Base-by-base conservation (phyloP, 2,329 filamentous ascomycete genomes). In the Nakataea oryzae region DNA sequence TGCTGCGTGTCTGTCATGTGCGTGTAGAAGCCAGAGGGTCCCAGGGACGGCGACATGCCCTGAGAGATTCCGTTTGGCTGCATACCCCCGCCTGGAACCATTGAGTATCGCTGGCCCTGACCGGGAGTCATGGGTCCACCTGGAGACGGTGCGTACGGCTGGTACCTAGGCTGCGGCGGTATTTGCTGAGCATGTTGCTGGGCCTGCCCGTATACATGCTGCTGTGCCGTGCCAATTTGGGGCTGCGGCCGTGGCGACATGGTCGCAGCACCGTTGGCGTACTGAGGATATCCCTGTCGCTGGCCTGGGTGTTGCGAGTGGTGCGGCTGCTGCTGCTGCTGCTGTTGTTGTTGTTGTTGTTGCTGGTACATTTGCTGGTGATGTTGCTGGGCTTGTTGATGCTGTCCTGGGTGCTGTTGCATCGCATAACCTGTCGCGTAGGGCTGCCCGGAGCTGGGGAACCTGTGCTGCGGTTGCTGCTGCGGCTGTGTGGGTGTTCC, bases 181-280 rank as follows among this genome's bases (percentile, higher is more conserved):
- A 59, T 54, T 30, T 34, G 58, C 26, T 30, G 60, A 6, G 34
- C 14, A 47, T 47, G 34, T 21, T 47, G 60, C 34, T 61, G 60
- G 29, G 56, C 41, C 54, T 55, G 60, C 6, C 30, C 41, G 30
- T 61, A 61, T 11, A 54, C 24, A 26, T 61, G 60, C 26, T 57
- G 60, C 60, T 61, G 60, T 17, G 54, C 54, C 13, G 32, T 27
- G 26, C 30, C 32, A 24, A 47, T 24, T 8, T 63, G 74, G 67
- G 58, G 71, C 70, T 62, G 73, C 67, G 62, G 62, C 58, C 62
- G 60, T 64, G 27, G 60, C 59, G 50, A 59, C 58, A 47, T 64
- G 61, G 47, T 54, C 6, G 62, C 57, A 17, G 70, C 70, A 2
- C 80, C 81, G 58, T 83, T 83, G 0, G 76, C 67, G 50, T 78